phyloP scores from a whole-genome alignment of 2,329 filamentous ascomycete genomes.

The Stromatinia cepivora region DNA sequence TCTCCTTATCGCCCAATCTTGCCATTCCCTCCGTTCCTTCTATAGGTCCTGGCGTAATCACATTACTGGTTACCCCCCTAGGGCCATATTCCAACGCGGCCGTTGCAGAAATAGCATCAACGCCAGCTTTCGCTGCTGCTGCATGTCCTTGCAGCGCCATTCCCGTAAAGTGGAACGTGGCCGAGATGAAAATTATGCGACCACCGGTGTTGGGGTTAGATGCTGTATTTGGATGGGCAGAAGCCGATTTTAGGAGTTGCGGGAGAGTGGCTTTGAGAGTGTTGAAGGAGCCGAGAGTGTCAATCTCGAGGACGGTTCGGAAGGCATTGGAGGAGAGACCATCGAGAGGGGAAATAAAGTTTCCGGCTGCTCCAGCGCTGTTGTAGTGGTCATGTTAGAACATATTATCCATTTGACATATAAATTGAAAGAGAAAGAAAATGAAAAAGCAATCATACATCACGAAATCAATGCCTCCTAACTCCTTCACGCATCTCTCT shows the following conservation, averaged over 20 bases:
- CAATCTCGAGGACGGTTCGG: conserved; percentile 94
- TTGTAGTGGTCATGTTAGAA: conserved; percentile 12
- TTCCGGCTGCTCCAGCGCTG: conserved; percentile 90
- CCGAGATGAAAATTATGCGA: conserved; percentile 85
- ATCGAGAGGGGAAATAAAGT: conserved; percentile 85
- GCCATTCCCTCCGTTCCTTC: conserved; percentile 79
- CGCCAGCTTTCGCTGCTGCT: conserved; percentile 84
- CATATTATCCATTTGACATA: background rate
- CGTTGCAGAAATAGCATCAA: conserved; percentile 79
- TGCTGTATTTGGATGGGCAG: conserved; percentile 57
- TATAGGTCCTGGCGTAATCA: conserved; percentile 80
- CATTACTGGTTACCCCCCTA: conserved; percentile 80
- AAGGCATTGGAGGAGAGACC: conserved; percentile 86
- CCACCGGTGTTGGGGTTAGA: conserved; percentile 64
- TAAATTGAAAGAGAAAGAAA: conserved; percentile 19
- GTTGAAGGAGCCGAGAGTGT: conserved; percentile 91
- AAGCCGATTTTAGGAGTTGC: conserved; percentile 73
- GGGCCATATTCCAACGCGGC: conserved; percentile 90
- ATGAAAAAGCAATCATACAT: conserved; percentile 60
- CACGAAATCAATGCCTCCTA: conserved; percentile 88
- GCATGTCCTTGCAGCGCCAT: conserved; percentile 86
- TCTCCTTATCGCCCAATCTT: conserved; percentile 49
- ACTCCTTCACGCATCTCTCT: conserved; percentile 74
- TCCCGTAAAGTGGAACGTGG: conserved; percentile 87
- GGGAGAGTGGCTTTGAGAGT: conserved; percentile 90